These are phyloP conservation scores for Naganishia sp. DNA, from an alignment of 1,284 basidiomycete species.

Conservation along the genomic window DNA sequence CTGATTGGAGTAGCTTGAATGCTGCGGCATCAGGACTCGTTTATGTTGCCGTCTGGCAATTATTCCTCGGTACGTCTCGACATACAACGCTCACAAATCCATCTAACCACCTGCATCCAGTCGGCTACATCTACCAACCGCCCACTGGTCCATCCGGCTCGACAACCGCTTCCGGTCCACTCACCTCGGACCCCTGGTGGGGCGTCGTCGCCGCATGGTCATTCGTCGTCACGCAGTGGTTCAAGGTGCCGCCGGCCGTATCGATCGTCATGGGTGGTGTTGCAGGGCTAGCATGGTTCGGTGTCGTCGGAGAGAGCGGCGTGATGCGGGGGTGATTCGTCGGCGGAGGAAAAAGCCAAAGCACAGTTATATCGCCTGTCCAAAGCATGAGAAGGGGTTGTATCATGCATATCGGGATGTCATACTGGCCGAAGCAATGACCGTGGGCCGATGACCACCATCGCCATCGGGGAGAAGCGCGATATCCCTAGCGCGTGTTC, in stretches of 20 bases:
- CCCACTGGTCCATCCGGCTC: conserved; percentile 39
- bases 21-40: conserved; percentile 62
- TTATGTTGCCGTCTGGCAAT: conserved; percentile 61
- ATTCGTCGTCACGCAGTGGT: conserved; percentile 49
- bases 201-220: conserved; percentile 51
- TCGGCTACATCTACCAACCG: conserved; percentile 46
- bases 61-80: conserved; percentile 48
- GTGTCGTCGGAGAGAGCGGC: conserved; percentile 39
- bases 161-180: conserved; percentile 39
- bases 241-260: conserved; percentile 51
- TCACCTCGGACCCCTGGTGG: conserved; percentile 57
- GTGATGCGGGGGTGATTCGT: not conserved
- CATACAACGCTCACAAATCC: not conserved
- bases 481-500: too few relatives aligned
- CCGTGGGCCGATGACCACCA: too few relatives aligned
- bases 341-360: too few relatives aligned
- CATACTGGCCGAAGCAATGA: too few relatives aligned
- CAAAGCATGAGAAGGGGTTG: too few relatives aligned
- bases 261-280: conserved; percentile 52
- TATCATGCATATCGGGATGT: too few relatives aligned
- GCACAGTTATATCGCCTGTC: too few relatives aligned
- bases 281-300: conserved; percentile 54
- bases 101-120: conserved; percentile 19
- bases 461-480: too few relatives aligned
- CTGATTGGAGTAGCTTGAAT: conserved; percentile 49